phyloP scores from a whole-genome alignment of 2,329 filamentous ascomycete species.

The Ophiostoma triangulosporum region DNA sequence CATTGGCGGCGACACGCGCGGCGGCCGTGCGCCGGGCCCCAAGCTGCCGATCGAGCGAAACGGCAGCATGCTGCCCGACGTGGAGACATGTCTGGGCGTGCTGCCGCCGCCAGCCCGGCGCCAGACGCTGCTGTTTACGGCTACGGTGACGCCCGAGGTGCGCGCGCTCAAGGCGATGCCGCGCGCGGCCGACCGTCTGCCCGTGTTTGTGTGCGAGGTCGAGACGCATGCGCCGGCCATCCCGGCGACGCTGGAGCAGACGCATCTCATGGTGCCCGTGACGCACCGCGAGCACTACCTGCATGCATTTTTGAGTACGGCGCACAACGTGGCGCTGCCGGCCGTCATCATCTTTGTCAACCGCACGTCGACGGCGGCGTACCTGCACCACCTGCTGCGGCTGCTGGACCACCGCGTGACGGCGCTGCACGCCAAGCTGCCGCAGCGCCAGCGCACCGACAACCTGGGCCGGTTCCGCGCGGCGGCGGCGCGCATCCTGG shows the following conservation, averaged over 20 bases:
- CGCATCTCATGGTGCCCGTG: conserved; percentile 75
- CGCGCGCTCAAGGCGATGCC: conserved; percentile 71
- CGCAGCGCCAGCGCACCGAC: conserved; percentile 69
- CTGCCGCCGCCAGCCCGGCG: conserved; percentile 65
- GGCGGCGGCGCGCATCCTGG: conserved; percentile 72
- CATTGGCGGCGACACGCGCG: not conserved
- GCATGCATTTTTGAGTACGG: conserved; percentile 74
- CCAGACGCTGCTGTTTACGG: conserved; percentile 94
- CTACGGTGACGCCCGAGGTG: conserved; percentile 87
- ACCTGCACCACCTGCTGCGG: conserved; percentile 77
- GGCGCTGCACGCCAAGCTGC: conserved; percentile 74
- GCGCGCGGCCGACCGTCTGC: conserved; percentile 51
- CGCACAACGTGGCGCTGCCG: conserved; percentile 59
- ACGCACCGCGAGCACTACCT: conserved; percentile 93
- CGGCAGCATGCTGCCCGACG: conserved; percentile 87
- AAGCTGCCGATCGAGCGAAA: conserved; percentile 26
- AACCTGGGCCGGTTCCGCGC: conserved; percentile 90
- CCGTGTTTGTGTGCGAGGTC: conserved; percentile 81
- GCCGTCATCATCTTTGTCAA: conserved; percentile 96
- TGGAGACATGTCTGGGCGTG: conserved; percentile 73
- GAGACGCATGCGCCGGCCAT: conserved; percentile 64
- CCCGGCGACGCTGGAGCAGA: conserved; percentile 68
- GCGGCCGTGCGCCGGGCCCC: not conserved
- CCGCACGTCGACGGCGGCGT: conserved; percentile 73
- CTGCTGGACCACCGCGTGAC: conserved; percentile 82